A percentile compares a stretch with the other conserved stretches of the same genome.
Conservation (phyloP, 768 basidiomycete genomes). For the Suillus bovinus region DNA sequence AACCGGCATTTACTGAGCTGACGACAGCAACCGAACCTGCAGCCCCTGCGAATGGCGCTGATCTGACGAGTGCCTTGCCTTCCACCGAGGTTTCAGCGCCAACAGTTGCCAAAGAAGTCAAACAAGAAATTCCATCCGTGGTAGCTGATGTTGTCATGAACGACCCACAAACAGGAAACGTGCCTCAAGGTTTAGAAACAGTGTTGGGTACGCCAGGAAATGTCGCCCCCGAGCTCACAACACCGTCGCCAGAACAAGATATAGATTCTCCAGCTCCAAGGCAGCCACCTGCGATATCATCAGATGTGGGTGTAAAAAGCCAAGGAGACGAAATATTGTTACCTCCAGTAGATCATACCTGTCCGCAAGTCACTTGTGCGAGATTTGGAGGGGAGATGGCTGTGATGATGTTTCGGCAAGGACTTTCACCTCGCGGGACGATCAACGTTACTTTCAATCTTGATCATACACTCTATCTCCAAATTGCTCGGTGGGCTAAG, state of each 20-base stretch:
- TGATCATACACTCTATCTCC: constrained; percentile 26
- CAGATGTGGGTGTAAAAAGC: background rate
- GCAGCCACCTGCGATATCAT: background rate
- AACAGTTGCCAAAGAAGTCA: background rate
- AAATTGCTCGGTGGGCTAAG: constrained; percentile 40
- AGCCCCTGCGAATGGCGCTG: background rate
- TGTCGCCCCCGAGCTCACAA: background rate
- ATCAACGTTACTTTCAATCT: constrained; percentile 29
- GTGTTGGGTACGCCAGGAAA: background rate
- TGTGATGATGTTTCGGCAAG: constrained; percentile 20
- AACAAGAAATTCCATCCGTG: background rate
- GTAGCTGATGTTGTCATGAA: background rate
- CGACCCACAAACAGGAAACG: background rate
- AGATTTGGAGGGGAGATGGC: constrained; percentile 22
- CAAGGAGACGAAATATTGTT: background rate
- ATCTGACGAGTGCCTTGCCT: background rate
- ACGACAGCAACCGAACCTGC: background rate
- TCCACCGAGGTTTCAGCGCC: background rate
- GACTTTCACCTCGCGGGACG: constrained; percentile 15
- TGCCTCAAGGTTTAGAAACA: background rate
- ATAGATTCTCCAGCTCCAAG: background rate
- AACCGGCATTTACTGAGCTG: background rate
- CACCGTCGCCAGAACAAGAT: background rate
- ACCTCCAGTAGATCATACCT: background rate
- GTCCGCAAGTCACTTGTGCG: background rate